phyloP scores from a whole-genome alignment of 2,329 filamentous ascomycete species.

The Pseudocercospora ulei region DNA sequence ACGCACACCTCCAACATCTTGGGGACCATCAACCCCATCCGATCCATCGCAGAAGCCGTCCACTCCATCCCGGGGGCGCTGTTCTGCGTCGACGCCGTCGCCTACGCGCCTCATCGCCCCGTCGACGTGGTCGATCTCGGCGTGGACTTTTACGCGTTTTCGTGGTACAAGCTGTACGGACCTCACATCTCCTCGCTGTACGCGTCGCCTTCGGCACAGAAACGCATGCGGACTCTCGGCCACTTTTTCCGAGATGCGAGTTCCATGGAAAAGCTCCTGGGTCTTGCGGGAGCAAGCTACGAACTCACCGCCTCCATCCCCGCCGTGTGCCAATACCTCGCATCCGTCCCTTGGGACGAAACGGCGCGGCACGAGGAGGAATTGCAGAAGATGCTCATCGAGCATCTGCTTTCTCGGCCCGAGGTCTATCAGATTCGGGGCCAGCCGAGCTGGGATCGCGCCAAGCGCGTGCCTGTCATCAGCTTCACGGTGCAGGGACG shows the following conservation, averaged over 20 bases:
- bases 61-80: conserved; percentile 48
- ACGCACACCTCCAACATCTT: conserved; percentile 67
- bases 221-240: conserved; percentile 48
- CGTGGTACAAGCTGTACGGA: conserved; percentile 75
- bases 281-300: conserved; percentile 59
- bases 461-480: conserved; percentile 54
- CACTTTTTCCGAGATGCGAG: conserved; percentile 57
- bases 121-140: conserved; percentile 59
- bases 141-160: conserved; percentile 68
- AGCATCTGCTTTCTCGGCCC: conserved; percentile 47
- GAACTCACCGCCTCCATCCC: conserved; percentile 58
- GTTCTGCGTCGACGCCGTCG: conserved; percentile 65
- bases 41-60: conserved; percentile 47
- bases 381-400: conserved; percentile 51
- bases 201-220: conserved; percentile 49
- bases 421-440: conserved; percentile 52
- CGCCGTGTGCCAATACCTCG: conserved; percentile 49
- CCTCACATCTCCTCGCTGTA: conserved; percentile 66
- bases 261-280: conserved; percentile 57
- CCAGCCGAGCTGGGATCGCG: conserved; percentile 42
- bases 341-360: conserved; percentile 40
- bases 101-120: conserved; percentile 61
- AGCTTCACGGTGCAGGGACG: conserved; percentile 54
- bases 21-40: conserved; percentile 58
- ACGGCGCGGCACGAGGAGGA: conserved; percentile 52